Evolutionary conservation across 2,329 filamentous ascomycete species (phyloP).

Genomic region (Aspergillus brasiliensis): DNA sequence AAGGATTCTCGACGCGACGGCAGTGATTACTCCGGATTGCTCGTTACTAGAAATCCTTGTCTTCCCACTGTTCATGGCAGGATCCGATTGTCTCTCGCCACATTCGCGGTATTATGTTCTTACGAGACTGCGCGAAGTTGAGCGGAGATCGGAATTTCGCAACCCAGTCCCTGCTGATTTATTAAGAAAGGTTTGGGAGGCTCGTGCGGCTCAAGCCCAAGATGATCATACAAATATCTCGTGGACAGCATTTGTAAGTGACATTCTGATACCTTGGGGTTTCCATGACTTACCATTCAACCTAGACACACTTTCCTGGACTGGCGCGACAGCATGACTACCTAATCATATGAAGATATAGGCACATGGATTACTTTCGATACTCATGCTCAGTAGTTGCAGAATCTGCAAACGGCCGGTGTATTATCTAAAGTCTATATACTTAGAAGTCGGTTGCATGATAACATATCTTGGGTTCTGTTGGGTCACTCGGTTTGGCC

Average conservation of each 20-base stretch:
- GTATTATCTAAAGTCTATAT: not conserved
- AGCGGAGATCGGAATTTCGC: constrained; percentile 29
- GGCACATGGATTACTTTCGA: not conserved
- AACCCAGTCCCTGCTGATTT: constrained; percentile 25
- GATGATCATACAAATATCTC: constrained; percentile 28
- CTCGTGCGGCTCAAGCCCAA: constrained; percentile 21
- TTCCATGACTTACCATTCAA: not conserved
- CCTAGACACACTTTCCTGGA: constrained; percentile 25
- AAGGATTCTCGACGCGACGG: constrained; percentile 29
- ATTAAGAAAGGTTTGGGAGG: constrained; percentile 30
- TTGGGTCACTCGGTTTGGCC: not conserved
- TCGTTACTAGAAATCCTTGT: constrained; percentile 31
- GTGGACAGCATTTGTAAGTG: constrained; percentile 33
- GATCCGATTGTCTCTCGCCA: constrained; percentile 28
- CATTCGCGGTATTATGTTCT: constrained; percentile 36
- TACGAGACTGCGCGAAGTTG: constrained; percentile 27
- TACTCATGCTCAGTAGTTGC: not conserved
- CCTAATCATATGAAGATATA: constrained; percentile 28
- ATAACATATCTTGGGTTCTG: not conserved
- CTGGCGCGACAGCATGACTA: constrained; percentile 32
- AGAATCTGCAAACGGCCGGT: not conserved
- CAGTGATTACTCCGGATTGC: constrained; percentile 25
- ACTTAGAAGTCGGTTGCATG: not conserved
- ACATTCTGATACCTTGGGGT: not conserved
- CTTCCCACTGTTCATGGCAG: constrained; percentile 34